These are phyloP conservation scores for Rhodotorula sp. DNA, from an alignment of 1,284 basidiomycete species.

Conservation along the genomic window DNA sequence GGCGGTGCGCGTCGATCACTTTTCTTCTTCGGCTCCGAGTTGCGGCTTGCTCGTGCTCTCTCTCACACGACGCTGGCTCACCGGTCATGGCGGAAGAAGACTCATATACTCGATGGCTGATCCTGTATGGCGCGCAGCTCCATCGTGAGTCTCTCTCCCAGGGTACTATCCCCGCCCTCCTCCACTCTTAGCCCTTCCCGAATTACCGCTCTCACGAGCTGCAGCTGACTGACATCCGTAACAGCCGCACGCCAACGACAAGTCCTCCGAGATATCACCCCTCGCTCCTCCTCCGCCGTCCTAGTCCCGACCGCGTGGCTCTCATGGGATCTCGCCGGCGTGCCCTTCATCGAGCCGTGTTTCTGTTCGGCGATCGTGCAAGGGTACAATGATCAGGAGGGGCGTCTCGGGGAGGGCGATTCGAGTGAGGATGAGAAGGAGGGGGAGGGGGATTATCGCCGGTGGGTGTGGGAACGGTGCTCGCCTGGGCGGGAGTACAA, in stretches of 20 bases:
- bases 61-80: no score
- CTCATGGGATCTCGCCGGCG: conserved; percentile 27
- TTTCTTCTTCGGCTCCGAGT: no score
- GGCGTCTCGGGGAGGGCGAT: not conserved
- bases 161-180: no score
- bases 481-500: conserved; percentile 19
- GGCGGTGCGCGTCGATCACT: no score
- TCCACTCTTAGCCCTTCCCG: not conserved
- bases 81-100: no score
- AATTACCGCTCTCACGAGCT: no score
- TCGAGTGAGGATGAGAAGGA: not conserved
- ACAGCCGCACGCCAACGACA: conserved; percentile 14
- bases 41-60: no score
- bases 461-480: conserved; percentile 28
- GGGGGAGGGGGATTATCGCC: conserved; percentile 16
- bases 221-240: not conserved
- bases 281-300: conserved; percentile 16
- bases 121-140: conserved; percentile 25
- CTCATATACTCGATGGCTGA: conserved; percentile 5
- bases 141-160: conserved; percentile 9
- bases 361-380: conserved; percentile 22
- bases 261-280: not conserved
- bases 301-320: conserved; percentile 17
- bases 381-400: conserved; percentile 24
- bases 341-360: conserved; percentile 30